phyloP scores from a whole-genome alignment of 495 filamentous ascomycete species.

The Sporormia fimetaria region DNA sequence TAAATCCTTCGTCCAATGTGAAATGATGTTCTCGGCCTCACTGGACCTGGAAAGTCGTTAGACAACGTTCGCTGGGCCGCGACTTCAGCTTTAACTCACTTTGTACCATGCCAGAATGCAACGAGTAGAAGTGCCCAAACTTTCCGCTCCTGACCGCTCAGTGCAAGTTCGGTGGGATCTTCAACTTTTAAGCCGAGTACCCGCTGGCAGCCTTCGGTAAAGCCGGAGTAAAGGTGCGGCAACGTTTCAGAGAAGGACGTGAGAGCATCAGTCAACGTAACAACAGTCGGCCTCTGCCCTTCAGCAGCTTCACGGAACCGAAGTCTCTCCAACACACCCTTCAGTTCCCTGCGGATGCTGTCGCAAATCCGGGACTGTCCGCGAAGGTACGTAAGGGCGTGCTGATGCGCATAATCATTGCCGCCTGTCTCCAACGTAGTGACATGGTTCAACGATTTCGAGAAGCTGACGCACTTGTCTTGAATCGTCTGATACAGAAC shows the following conservation, averaged over 20 bases:
- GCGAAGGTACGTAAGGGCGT: constrained; percentile 26
- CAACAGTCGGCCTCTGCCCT: neutral
- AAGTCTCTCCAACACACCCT: constrained; percentile 1
- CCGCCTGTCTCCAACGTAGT: constrained; percentile 3
- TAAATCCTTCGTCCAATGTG: too few relatives aligned
- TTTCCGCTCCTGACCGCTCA: too few relatives aligned
- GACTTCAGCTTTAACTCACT: too few relatives aligned
- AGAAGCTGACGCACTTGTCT: constrained; percentile 5
- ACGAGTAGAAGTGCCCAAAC: too few relatives aligned
- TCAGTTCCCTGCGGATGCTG: constrained; percentile 14
- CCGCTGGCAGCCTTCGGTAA: too few relatives aligned
- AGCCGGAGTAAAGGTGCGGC: neutral
- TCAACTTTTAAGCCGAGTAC: too few relatives aligned
- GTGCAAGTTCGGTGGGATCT: too few relatives aligned
- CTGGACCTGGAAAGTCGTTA: too few relatives aligned
- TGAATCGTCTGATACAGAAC: constrained; percentile 1
- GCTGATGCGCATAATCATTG: constrained; percentile 24
- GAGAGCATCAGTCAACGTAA: neutral
- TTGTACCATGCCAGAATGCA: too few relatives aligned
- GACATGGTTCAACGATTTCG: neutral
- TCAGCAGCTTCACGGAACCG: neutral
- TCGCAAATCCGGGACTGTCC: constrained; percentile 24
- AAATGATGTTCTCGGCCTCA: too few relatives aligned
- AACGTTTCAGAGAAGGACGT: neutral
- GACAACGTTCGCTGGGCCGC: too few relatives aligned